Base-by-base conservation (phyloP, 148 eudicot genomes). In the Hydrangea macrophylla region DNA sequence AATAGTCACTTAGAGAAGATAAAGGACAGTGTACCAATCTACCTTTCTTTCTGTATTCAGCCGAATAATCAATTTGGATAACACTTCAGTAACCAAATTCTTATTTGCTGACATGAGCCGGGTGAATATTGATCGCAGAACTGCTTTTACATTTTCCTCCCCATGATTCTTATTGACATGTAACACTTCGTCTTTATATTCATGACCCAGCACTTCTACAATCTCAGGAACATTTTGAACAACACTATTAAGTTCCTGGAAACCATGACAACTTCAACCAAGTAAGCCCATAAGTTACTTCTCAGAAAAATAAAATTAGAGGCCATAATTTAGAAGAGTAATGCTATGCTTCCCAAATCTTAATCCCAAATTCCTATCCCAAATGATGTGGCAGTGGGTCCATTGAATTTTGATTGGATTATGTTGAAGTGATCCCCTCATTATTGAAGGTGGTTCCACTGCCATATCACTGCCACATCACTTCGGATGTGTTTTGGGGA, bases 221-320 rank as follows among this genome's bases (percentile, higher is more conserved):
- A 94, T 85, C 84, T 94, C 99, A 11, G 96, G 99, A 74, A 88
- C 84, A 75, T 64, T 81, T 7, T 74, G 69, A n/a, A 88, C 79
- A 70, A 87, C 86, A 58, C n/a, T 73, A 70, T 88, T 85, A 32
- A 94, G 87, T 55, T 90, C 99, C 98, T 90, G 61, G 15, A 55
- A 70, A 59, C 33, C 71, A 64, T 54, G n/a, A n/a, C n/a, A 39
- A 55, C 9, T 26, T 25, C 20, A 23, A 37, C n/a, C n/a, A n/a
- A n/a, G n/a, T n/a, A n/a, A n/a, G n/a, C n/a, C n/a, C n/a, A n/a
- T n/a, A n/a, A n/a, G n/a, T n/a, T n/a, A n/a, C n/a, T n/a, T n/a
- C n/a, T n/a, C n/a, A n/a, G n/a, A n/a, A n/a, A n/a, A n/a, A n/a
- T n/a, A n/a, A n/a, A n/a, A n/a, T n/a, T n/a, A n/a, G n/a, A n/a